phyloP scores from a whole-genome alignment of 306 rosid genomes.

The Betula pendula region DNA sequence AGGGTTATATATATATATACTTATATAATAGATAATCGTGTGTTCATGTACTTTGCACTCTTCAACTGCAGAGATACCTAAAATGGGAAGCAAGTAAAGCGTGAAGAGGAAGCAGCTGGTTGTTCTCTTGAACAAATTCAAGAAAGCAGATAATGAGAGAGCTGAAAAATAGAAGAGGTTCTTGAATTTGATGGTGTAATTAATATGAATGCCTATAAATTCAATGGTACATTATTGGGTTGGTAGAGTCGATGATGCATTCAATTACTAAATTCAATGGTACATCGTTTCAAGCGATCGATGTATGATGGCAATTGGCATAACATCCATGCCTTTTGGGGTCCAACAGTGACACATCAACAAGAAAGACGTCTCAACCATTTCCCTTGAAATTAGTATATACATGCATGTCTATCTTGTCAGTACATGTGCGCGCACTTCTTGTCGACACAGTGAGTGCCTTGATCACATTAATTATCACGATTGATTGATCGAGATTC shows the following conservation, averaged over 20 bases:
- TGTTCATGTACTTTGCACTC: conserved; percentile 42
- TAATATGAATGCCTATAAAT: too few species aligned
- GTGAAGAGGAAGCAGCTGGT: conserved; percentile 59
- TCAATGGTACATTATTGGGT: too few species aligned
- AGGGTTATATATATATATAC: background rate
- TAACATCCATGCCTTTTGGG: background rate
- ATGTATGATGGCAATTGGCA: too few species aligned
- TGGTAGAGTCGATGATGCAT: too few species aligned
- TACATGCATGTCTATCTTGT: background rate
- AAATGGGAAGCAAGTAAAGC: conserved; percentile 51
- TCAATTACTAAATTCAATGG: too few species aligned
- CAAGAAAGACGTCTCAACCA: background rate
- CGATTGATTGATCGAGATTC: too few species aligned
- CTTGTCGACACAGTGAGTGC: too few species aligned
- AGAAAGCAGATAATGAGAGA: conserved; percentile 25
- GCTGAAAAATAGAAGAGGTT: too few species aligned
- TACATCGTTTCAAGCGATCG: too few species aligned
- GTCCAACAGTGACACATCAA: background rate
- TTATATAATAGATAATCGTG: conserved; percentile 35
- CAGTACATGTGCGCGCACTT: background rate
- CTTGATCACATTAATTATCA: too few species aligned
- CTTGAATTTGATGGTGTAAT: too few species aligned
- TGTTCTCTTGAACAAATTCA: conserved; percentile 39
- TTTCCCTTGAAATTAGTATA: background rate
- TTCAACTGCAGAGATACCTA: conserved; percentile 45